These are phyloP conservation scores for Xylariaceae sp. DNA, from an alignment of 2,329 filamentous ascomycete species.

Conservation along the genomic window DNA sequence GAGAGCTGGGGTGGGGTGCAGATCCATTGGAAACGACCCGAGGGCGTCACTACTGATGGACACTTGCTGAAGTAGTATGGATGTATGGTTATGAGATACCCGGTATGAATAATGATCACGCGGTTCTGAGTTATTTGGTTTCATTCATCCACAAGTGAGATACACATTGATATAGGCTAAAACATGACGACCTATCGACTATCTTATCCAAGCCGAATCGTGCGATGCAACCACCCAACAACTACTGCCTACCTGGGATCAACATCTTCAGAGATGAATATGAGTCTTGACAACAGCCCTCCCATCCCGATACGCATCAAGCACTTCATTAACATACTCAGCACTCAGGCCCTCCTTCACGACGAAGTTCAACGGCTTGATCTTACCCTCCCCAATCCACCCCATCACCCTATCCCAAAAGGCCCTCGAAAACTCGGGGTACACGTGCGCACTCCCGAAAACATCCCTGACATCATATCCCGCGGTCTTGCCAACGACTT, in stretches of 20 bases:
- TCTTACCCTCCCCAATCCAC: slow-evolving; percentile 29
- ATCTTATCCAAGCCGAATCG: too few relatives aligned
- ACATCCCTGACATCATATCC: slow-evolving; percentile 30
- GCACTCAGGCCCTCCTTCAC: slow-evolving; percentile 32
- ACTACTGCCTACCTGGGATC: too few relatives aligned
- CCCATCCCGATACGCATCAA: slow-evolving; percentile 37
- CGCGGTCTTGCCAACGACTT: slow-evolving; percentile 29
- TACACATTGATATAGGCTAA: too few relatives aligned
- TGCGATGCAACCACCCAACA: too few relatives aligned
- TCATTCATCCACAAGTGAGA: too few relatives aligned
- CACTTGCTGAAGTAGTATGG: slow-evolving; percentile 26
- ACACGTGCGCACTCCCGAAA: slow-evolving; percentile 23
- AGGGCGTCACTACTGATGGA: slow-evolving; percentile 24
- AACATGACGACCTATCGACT: too few relatives aligned
- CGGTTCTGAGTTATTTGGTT: too few relatives aligned
- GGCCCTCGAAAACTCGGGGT: slow-evolving; percentile 25
- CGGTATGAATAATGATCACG: too few relatives aligned
- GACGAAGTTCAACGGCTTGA: slow-evolving; percentile 29
- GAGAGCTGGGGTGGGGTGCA: slow-evolving; percentile 74
- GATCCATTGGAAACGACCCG: slow-evolving; percentile 54
- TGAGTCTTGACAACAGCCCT: slow-evolving; percentile 22
- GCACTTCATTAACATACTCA: slow-evolving; percentile 33
- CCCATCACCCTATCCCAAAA: slow-evolving; percentile 32
- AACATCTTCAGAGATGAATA: slow-evolving; percentile 10
- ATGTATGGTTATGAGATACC: too few relatives aligned